phyloP scores from a whole-genome alignment of 495 filamentous ascomycete genomes.

The Aspergillus sclerotiicarbonarius region DNA sequence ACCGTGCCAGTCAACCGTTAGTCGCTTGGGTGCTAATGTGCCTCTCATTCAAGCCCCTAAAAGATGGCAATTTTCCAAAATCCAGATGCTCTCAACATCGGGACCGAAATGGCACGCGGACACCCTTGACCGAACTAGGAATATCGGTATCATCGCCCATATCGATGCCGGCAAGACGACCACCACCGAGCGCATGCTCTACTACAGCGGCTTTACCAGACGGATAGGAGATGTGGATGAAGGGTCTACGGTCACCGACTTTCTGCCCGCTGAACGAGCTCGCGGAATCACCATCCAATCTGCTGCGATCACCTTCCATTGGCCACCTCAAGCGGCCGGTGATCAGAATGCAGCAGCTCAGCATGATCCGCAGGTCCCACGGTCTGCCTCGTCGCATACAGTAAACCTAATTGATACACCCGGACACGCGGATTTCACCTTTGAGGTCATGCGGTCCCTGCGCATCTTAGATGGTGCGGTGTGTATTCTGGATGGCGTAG shows the following conservation, averaged over 20 bases:
- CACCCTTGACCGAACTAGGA: conserved; percentile 64
- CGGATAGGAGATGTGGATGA: conserved; percentile 96
- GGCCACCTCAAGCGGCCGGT: conserved; percentile 57
- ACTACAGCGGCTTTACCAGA: conserved; percentile 87
- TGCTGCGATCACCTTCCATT: conserved; percentile 91
- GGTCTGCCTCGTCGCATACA: conserved; percentile 54
- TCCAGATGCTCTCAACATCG: conserved; percentile 29
- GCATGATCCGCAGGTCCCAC: conserved; percentile 20
- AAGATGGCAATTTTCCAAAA: conserved; percentile 5
- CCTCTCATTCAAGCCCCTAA: conserved; percentile 2
- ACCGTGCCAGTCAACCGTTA: conserved; percentile 1
- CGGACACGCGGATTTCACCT: conserved; percentile 97
- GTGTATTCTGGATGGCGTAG: conserved; percentile 94
- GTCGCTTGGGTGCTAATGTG: conserved; percentile 8
- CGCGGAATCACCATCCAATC: conserved; percentile 98
- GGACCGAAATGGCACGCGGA: conserved; percentile 24
- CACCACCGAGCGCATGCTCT: conserved; percentile 99
- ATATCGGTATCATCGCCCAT: conserved; percentile 99
- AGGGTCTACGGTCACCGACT: conserved; percentile 96
- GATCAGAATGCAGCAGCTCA: conserved; percentile 16
- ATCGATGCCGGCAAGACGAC: conserved; percentile 99
- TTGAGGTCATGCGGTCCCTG: conserved; percentile 91
- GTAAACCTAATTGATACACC: conserved; percentile 98
- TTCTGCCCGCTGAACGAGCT: conserved; percentile 88
- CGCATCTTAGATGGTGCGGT: conserved; percentile 93